Conservation (phyloP, 306 rosid genomes). For the Dicorynia guianensis region DNA sequence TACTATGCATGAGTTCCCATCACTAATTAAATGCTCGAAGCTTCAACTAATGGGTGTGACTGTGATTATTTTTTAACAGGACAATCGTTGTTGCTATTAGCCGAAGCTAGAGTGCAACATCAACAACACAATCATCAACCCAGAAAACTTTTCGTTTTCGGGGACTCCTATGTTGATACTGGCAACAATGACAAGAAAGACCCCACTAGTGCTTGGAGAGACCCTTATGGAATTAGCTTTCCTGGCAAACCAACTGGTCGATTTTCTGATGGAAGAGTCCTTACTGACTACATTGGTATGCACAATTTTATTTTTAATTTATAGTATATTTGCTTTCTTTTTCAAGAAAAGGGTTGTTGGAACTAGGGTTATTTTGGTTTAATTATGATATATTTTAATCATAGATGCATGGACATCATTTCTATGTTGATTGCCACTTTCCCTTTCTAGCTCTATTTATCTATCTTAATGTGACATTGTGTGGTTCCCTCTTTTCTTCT, state of each 20-base stretch:
- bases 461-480: not conserved
- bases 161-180: conserved; percentile 39
- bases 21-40: no score
- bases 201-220: not conserved
- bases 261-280: conserved; percentile 36
- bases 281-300: conserved; percentile 32
- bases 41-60: no score
- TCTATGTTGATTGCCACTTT: conserved; percentile 38
- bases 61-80: conserved; percentile 1
- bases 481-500: conserved; percentile 34
- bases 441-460: conserved; percentile 25
- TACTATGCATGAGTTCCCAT: no score
- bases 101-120: conserved; percentile 15
- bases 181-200: conserved; percentile 13
- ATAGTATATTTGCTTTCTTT: not conserved
- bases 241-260: conserved; percentile 40
- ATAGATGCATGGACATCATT: conserved; percentile 37
- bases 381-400: not conserved
- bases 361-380: not conserved
- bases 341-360: conserved; percentile 1
- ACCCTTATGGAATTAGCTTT: conserved; percentile 32
- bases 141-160: conserved; percentile 38
- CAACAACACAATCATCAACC: not conserved
- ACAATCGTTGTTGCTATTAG: conserved; percentile 16
- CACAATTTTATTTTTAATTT: no score